A percentile compares a stretch with the other conserved stretches of the same genome.
phyloP scores from a whole-genome alignment of 805 yeast genomes.

The Ogataea dorogensis region DNA sequence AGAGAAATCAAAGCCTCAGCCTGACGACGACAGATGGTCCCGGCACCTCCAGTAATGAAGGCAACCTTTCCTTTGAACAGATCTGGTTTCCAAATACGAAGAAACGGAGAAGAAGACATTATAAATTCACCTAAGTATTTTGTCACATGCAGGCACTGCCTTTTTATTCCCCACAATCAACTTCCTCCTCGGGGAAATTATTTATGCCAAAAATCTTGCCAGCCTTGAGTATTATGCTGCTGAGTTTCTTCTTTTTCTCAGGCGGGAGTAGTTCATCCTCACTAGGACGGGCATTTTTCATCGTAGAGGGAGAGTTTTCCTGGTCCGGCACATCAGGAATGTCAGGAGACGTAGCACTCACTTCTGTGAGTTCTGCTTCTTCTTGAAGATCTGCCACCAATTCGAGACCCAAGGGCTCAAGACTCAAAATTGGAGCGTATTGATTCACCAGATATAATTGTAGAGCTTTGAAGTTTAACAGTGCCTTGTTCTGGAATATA shows the following conservation, averaged over 20 bases:
- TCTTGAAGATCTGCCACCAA: constrained; percentile 7
- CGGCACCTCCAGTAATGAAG: constrained; percentile 94
- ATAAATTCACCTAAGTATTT: background rate
- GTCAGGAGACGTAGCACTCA: constrained; percentile 23
- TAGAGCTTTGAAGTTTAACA: constrained; percentile 22
- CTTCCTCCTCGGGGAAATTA: constrained; percentile 7
- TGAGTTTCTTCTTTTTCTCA: constrained; percentile 22
- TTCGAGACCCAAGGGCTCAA: constrained; percentile 25
- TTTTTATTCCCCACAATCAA: constrained; percentile 9
- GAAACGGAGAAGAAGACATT: constrained; percentile 9
- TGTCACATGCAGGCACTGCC: constrained; percentile 9
- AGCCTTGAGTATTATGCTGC: constrained; percentile 20
- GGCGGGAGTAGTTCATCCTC: constrained; percentile 18
- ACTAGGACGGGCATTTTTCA: constrained; percentile 13
- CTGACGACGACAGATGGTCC: constrained; percentile 91
- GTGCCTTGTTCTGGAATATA: constrained; percentile 21
- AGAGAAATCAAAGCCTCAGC: constrained; percentile 77
- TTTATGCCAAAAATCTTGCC: constrained; percentile 19
- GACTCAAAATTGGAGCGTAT: constrained; percentile 16
- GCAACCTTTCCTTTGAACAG: constrained; percentile 82
- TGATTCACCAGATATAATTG: constrained; percentile 22
- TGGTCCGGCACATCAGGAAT: constrained; percentile 14
- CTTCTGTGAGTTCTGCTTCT: constrained; percentile 19
- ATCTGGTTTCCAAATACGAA: constrained; percentile 47
- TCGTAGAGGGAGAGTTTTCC: constrained; percentile 7